Evolutionary conservation across 371 early-diverging fungal species (phyloP), one percentile per base, ranked within the genome.

Genomic region (Actinomortierella wolfii): DNA sequence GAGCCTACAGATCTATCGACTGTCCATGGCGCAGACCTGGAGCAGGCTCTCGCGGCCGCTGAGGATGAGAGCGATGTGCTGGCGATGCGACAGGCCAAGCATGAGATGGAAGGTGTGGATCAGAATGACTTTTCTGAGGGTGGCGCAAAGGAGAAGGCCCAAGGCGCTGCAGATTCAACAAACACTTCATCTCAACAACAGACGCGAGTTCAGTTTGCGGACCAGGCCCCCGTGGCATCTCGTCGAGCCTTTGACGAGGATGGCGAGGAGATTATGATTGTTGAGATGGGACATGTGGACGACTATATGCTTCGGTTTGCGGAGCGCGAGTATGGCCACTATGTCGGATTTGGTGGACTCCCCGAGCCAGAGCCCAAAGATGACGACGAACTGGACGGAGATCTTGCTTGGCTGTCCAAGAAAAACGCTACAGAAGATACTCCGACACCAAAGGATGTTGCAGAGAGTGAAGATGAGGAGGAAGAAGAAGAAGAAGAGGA

Each of bases 1-100:
- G 68, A 65, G 34, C 55, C 67, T 21, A 54, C 40, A 46, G 57
- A 56, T 48, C 52, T 61, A 42, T 59, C 71, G 50, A 64, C 56
- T 9, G 56, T 64, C n/a, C 73, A 58, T 11, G 79, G 68, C 2
- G 64, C 78, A 20, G 88, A 88, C 55, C 76, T 85, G 64, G 91
- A 91, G 51, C 78, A 84, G 51, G 90, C 89, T 5, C 58, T 91
- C 24, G 81, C 85, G 11, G 80, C 82, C 25, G 92, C 88, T 3
- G 92, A 91, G 67, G 91, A 90, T 64, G 89, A 89, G 61, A 81
- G 67, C 40, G 92, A 91, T 76, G 88, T 86, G 0, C 65, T 76
- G 40, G 92, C 92, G 6, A 83, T 87, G 46, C 79, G 83, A 44
- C 78, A 79, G 6, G 89, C 92, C 7, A 73, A 81, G n/a, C 82